Percentiles rank a stretch among this genome's conserved stretches.
phyloP scores from a whole-genome alignment of 202 grass and related monocot species.

The Schoenoplectus tabernaemontani region DNA sequence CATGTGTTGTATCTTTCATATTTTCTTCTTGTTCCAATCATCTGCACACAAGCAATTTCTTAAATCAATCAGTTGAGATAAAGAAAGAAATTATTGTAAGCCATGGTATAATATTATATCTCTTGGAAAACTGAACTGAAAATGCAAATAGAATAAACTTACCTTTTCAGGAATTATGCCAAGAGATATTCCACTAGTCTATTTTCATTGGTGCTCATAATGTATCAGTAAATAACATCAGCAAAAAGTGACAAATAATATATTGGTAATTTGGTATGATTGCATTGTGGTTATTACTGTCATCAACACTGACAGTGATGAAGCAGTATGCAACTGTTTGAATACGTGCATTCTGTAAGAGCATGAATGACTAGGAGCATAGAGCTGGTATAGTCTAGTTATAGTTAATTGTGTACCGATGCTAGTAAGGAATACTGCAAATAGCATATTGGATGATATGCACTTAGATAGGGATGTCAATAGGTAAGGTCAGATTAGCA shows the following conservation, averaged over 20 bases:
- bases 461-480: too few species aligned
- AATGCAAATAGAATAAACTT: background rate
- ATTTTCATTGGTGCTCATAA: too few species aligned
- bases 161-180: background rate
- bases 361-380: background rate
- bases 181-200: background rate
- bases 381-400: background rate
- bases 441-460: background rate
- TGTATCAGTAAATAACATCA: background rate
- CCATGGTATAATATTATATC: background rate
- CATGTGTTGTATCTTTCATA: background rate
- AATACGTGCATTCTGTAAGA: background rate
- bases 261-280: background rate
- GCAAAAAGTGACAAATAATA: background rate
- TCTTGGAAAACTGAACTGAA: background rate
- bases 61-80: background rate
- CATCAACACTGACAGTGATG: background rate
- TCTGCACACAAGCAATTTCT: constrained; percentile 1
- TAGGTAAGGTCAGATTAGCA: too few species aligned
- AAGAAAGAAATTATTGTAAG: background rate
- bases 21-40: background rate
- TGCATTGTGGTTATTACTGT: background rate
- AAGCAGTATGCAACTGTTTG: background rate
- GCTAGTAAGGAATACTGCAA: background rate
- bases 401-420: background rate